Conservation (phyloP, 2,329 filamentous ascomycete genomes). For the Pseudogymnoascus sp. region DNA sequence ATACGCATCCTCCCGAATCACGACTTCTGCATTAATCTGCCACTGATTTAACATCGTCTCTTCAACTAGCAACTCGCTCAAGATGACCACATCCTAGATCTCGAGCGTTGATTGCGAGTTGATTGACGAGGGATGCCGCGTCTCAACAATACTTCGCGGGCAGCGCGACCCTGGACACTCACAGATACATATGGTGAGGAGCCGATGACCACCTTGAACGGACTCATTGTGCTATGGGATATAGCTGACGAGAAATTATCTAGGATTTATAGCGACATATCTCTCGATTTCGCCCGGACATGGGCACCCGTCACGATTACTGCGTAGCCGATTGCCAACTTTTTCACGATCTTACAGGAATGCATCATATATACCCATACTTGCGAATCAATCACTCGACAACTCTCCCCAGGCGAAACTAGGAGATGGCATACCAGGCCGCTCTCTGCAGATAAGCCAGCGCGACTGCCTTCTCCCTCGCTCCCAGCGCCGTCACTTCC, state of each 20-base stretch:
- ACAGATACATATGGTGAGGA: slow-evolving; percentile 11
- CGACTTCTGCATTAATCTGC: neutral
- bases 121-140: neutral
- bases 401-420: neutral
- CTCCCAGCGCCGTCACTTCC: slow-evolving; percentile 48
- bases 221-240: neutral
- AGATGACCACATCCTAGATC: neutral
- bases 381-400: neutral
- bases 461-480: neutral
- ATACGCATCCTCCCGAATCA: neutral
- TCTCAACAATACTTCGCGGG: slow-evolving; percentile 6
- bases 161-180: slow-evolving; percentile 7
- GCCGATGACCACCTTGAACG: neutral
- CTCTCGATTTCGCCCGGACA: neutral
- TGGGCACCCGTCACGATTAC: slow-evolving; percentile 1
- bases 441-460: neutral
- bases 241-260: neutral
- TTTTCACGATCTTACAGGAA: slow-evolving; percentile 8
- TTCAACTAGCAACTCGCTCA: neutral
- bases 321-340: neutral
- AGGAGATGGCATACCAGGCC: neutral
- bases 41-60: neutral
- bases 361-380: slow-evolving; percentile 11
- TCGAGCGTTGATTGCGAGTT: slow-evolving; percentile 2
- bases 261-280: slow-evolving; percentile 9